Conservation (phyloP, 164 flowering plant genomes). For the Brasenia schreberi region DNA sequence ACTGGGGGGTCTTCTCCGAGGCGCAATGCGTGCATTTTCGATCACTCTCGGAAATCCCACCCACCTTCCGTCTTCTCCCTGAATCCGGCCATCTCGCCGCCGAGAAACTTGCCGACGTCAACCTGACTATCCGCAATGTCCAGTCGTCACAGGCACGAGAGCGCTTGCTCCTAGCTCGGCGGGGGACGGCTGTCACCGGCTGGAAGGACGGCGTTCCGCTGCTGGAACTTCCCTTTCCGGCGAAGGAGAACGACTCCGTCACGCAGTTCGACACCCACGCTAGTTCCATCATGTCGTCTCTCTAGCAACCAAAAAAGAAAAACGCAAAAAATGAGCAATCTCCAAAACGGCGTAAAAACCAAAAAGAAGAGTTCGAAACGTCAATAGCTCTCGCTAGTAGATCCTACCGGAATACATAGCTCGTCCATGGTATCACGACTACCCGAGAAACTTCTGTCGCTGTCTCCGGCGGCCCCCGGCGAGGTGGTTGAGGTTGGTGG, state of each 20-base stretch:
- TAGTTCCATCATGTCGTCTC: constrained; percentile 41
- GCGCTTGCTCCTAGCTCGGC: constrained; percentile 27
- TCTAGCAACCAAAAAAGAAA: constrained; percentile 12
- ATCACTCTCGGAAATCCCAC: too few species aligned
- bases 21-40: background rate
- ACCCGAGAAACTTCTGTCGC: background rate
- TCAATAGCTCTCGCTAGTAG: background rate
- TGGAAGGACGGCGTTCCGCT: constrained; percentile 8
- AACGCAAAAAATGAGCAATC: background rate
- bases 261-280: constrained; percentile 58
- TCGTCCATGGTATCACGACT: constrained; percentile 23
- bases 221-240: constrained; percentile 5
- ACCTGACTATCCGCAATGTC: background rate
- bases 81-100: background rate
- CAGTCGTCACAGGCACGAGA: constrained; percentile 10
- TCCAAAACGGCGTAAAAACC: background rate
- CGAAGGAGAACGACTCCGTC: constrained; percentile 39
- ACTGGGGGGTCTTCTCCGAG: constrained; percentile 1
- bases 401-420: constrained; percentile 29
- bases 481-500: constrained; percentile 6
- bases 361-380: background rate
- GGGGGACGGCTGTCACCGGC: constrained; percentile 18
- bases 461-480: background rate
- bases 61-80: constrained; percentile 2
- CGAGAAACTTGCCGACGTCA: background rate